Evolutionary conservation across 805 yeast species (phyloP).

Genomic region (Kockiozyma suomiensis): DNA sequence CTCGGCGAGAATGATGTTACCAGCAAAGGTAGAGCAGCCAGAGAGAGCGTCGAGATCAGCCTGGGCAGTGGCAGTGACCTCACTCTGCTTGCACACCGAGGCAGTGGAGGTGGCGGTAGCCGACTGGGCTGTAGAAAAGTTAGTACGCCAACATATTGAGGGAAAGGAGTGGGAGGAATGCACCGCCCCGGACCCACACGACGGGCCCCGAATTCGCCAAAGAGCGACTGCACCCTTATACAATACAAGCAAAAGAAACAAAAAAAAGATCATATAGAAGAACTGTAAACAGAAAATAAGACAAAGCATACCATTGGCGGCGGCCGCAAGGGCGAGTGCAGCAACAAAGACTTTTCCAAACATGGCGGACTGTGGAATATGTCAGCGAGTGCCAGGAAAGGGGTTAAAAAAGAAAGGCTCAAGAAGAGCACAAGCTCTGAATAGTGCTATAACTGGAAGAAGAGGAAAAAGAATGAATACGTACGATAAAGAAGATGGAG

Average conservation of each 20-base stretch:
- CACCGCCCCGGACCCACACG: no score
- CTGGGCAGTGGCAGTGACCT: slow-evolving; percentile 79
- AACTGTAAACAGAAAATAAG: not conserved
- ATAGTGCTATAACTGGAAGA: no score
- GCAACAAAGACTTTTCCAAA: slow-evolving; percentile 13
- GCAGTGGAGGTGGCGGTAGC: slow-evolving; percentile 8
- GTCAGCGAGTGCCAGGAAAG: not conserved
- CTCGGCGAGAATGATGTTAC: slow-evolving; percentile 69
- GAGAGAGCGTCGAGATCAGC: slow-evolving; percentile 72
- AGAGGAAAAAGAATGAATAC: no score
- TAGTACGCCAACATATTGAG: not conserved
- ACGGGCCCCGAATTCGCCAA: no score
- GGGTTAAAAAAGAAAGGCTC: not conserved
- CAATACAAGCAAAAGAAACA: no score
- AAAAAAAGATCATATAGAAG: not conserved
- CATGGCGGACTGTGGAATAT: slow-evolving; percentile 8
- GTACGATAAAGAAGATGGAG: no score
- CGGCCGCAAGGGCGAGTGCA: slow-evolving; percentile 28
- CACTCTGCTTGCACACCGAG: slow-evolving; percentile 32
- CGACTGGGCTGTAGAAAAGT: not conserved
- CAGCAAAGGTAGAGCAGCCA: slow-evolving; percentile 77
- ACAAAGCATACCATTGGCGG: slow-evolving; percentile 26
- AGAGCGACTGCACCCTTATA: no score
- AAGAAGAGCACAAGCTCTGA: not conserved
- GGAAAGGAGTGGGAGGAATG: not conserved